These are phyloP conservation scores for Alternaria atra DNA, from an alignment of 2,329 filamentous ascomycete genomes.

Conservation along the genomic window DNA sequence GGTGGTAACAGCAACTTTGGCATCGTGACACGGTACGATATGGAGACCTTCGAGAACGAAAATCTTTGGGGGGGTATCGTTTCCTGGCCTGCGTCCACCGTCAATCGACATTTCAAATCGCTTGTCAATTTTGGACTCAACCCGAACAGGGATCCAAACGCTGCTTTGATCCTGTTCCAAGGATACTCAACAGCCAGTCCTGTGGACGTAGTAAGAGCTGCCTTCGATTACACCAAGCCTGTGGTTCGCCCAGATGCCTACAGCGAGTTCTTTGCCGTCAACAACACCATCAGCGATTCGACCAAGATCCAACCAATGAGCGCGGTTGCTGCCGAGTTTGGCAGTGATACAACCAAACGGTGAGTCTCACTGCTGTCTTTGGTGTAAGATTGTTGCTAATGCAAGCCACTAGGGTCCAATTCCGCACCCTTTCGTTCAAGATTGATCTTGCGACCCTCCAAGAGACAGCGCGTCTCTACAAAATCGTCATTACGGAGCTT, in stretches of 20 bases:
- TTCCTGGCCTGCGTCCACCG: constrained; percentile 14
- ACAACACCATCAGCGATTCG: constrained; percentile 4
- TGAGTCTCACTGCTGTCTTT: neutral
- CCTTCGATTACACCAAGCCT: constrained; percentile 1
- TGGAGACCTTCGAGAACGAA: constrained; percentile 31
- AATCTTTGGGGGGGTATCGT: constrained; percentile 30
- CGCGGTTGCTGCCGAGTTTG: neutral
- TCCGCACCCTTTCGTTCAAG: neutral
- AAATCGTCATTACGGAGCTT: neutral
- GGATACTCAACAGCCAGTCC: constrained; percentile 1
- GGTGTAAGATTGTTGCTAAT: neutral
- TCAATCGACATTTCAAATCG: constrained; percentile 24
- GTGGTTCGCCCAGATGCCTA: constrained; percentile 1
- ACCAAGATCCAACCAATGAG: neutral
- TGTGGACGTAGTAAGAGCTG: neutral
- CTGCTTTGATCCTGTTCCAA: constrained; percentile 23
- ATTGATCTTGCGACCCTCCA: neutral
- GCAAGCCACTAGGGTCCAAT: neutral
- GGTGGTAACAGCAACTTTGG: constrained; percentile 44
- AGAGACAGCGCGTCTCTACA: neutral
- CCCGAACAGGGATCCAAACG: constrained; percentile 12
- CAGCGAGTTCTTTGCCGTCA: neutral
- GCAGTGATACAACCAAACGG: neutral
- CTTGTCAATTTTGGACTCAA: constrained; percentile 20
- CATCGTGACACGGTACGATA: constrained; percentile 28